Evolutionary conservation across 2,329 filamentous ascomycete species (phyloP).

Genomic region (Cylindrodendrum hubeiense): DNA sequence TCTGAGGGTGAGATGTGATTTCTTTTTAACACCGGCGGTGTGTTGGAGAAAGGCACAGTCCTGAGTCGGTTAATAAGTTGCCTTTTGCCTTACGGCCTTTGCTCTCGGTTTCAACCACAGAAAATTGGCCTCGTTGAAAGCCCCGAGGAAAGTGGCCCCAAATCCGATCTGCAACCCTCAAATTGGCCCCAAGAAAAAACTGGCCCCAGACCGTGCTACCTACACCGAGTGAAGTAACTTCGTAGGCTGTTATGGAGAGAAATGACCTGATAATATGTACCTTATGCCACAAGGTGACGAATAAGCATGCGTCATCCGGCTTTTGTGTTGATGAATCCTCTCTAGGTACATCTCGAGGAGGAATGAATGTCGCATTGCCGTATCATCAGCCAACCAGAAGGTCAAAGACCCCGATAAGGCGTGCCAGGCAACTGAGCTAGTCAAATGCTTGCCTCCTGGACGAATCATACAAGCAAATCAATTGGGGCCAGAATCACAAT

Average conservation of each 20-base stretch:
- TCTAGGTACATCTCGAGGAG: too few species aligned
- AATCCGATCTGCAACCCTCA: neutral
- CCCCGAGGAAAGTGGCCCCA: neutral
- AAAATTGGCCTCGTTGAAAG: neutral
- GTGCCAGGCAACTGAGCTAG: too few species aligned
- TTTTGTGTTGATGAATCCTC: too few species aligned
- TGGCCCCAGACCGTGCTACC: neutral
- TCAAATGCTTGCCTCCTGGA: too few species aligned
- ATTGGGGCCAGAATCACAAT: too few species aligned
- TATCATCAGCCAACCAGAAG: too few species aligned
- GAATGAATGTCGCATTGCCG: too few species aligned
- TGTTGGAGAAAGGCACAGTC: neutral
- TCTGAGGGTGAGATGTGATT: neutral
- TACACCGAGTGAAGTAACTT: neutral
- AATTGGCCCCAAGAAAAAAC: neutral
- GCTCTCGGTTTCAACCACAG: neutral
- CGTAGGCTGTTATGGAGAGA: too few species aligned
- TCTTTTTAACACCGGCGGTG: neutral
- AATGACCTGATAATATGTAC: too few species aligned
- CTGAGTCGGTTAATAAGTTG: neutral
- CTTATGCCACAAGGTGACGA: too few species aligned
- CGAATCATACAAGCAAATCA: neutral
- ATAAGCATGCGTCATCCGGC: too few species aligned
- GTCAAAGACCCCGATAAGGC: too few species aligned
- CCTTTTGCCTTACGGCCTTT: neutral